These are phyloP conservation scores for Ceratobasidium sp. DNA, from an alignment of 1,284 basidiomycete species.

Conservation along the genomic window DNA sequence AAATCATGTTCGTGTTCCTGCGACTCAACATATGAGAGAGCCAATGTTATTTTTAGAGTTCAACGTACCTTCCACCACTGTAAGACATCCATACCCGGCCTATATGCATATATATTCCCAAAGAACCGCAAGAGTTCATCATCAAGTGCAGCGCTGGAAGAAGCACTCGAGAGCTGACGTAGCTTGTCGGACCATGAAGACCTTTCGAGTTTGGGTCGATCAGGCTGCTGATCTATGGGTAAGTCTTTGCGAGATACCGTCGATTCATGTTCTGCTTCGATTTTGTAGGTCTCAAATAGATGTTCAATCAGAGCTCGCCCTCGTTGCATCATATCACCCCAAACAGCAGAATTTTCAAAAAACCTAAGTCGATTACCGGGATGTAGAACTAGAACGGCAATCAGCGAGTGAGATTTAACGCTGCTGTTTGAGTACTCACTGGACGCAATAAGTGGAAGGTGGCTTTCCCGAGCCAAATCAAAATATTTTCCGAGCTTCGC, in stretches of 20 bases:
- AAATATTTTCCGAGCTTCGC: conserved; percentile 14
- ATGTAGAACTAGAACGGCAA: neutral
- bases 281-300: conserved; percentile 6
- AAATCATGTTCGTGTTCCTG: conserved; percentile 19
- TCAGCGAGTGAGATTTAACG: neutral
- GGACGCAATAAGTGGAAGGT: conserved; percentile 6
- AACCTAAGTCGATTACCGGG: conserved; percentile 7
- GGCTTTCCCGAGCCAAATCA: conserved; percentile 1
- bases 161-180: neutral
- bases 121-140: neutral
- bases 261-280: neutral
- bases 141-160: neutral
- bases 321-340: neutral
- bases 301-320: neutral
- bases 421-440: neutral
- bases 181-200: neutral
- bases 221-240: neutral
- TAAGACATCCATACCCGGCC: neutral
- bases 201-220: neutral
- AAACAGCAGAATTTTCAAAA: neutral
- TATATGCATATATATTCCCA: neutral
- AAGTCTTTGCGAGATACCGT: neutral
- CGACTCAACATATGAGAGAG: neutral
- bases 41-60: neutral
- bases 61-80: conserved; percentile 11